These are phyloP conservation scores for Eragrostis nindensis DNA, from an alignment of 176 grass and related monocot species.

Conservation along the genomic window DNA sequence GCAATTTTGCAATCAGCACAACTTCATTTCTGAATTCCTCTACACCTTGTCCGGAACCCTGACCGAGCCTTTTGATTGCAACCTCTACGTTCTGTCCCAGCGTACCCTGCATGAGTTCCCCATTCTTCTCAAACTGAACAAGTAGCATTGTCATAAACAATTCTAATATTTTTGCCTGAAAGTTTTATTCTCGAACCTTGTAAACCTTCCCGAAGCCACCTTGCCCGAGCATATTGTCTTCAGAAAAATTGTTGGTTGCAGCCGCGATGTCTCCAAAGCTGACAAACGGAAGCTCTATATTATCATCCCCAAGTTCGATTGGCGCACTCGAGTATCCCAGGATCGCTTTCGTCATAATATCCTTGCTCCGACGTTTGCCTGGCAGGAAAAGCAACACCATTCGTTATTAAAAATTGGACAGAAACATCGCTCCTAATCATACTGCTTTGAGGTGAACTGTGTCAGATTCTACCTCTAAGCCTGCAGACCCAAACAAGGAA, in stretches of 20 bases:
- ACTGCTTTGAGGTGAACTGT: background rate
- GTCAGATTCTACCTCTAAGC: slow-evolving; percentile 29
- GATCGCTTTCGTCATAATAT: background rate
- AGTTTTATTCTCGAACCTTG: slow-evolving; percentile 23
- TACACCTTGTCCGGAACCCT: slow-evolving; percentile 55
- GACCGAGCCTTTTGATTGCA: slow-evolving; percentile 57
- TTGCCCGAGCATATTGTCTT: slow-evolving; percentile 45
- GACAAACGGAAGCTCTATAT: slow-evolving; percentile 48
- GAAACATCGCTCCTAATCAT: background rate
- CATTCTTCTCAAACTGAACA: background rate
- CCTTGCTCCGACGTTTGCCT: slow-evolving; percentile 9
- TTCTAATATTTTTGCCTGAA: background rate
- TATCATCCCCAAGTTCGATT: slow-evolving; percentile 33
- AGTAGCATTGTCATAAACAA: background rate
- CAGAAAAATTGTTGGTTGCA: slow-evolving; percentile 57
- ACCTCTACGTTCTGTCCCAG: slow-evolving; percentile 41
- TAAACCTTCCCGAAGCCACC: slow-evolving; percentile 66
- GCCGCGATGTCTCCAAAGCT: slow-evolving; percentile 43
- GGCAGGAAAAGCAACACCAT: background rate
- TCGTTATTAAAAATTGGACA: background rate
- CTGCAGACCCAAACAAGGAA: slow-evolving; percentile 25
- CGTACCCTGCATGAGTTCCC: slow-evolving; percentile 25
- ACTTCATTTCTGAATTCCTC: slow-evolving; percentile 59
- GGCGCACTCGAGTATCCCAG: background rate
- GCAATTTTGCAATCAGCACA: slow-evolving; percentile 54